These are phyloP conservation scores for Lachnellula arida DNA, from an alignment of 2,329 filamentous ascomycete genomes.

Conservation along the genomic window DNA sequence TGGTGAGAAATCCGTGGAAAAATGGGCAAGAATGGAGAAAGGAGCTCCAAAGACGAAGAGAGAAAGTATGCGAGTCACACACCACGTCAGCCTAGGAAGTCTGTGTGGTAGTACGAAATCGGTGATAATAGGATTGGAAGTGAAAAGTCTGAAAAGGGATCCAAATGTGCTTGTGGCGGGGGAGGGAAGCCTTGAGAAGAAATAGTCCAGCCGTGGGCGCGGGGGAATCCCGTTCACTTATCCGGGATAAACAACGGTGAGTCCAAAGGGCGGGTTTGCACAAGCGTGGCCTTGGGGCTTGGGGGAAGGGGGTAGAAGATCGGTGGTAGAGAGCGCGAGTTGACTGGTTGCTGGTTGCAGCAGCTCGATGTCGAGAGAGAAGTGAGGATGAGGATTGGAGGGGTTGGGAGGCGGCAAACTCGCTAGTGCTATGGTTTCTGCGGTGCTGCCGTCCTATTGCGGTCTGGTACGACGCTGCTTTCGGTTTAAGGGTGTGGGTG, in stretches of 20 bases:
- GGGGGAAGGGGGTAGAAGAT: too few species aligned
- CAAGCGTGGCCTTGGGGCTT: constrained; percentile 11
- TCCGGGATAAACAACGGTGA: constrained; percentile 18
- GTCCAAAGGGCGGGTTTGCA: constrained; percentile 14
- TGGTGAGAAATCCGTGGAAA: constrained; percentile 25
- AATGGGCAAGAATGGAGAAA: constrained; percentile 30
- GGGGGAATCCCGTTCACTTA: constrained; percentile 17
- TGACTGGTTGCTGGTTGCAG: constrained; percentile 4
- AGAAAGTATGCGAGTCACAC: constrained; percentile 30
- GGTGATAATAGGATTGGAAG: constrained; percentile 12
- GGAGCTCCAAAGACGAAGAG: constrained; percentile 26
- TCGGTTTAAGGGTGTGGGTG: not conserved
- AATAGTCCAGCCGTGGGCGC: constrained; percentile 21
- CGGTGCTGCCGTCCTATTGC: constrained; percentile 1
- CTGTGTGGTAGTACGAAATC: constrained; percentile 24
- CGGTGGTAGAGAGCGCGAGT: not conserved
- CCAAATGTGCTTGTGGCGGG: constrained; percentile 13
- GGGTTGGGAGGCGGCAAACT: constrained; percentile 4
- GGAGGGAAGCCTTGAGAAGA: constrained; percentile 23
- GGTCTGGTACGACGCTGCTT: constrained; percentile 11
- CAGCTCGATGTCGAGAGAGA: constrained; percentile 1
- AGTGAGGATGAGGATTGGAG: constrained; percentile 6
- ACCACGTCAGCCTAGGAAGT: constrained; percentile 31
- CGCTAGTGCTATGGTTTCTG: not conserved
- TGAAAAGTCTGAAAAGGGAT: constrained; percentile 19